Evolutionary conservation across 2,329 filamentous ascomycete genomes (phyloP).

Genomic region (Stemphylium vesicarium): DNA sequence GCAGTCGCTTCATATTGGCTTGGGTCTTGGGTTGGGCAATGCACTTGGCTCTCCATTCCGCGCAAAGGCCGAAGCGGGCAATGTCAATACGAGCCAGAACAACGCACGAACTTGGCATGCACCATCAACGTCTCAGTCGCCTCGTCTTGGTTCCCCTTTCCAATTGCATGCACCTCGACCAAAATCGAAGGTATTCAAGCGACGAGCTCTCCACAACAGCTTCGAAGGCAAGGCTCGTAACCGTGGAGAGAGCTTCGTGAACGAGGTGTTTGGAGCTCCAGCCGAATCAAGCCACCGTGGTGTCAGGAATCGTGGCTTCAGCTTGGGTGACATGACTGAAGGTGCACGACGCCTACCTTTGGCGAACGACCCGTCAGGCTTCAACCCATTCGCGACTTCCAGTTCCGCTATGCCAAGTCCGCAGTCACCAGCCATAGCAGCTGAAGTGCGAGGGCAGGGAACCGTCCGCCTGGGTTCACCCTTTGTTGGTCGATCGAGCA

Average conservation of each 20-base stretch:
- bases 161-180: constrained; percentile 61
- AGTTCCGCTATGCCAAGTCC: constrained; percentile 36
- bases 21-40: constrained; percentile 52
- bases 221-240: constrained; percentile 55
- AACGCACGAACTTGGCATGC: constrained; percentile 46
- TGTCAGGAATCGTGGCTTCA: constrained; percentile 67
- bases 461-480: constrained; percentile 56
- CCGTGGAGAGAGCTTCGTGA: constrained; percentile 50
- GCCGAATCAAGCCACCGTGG: constrained; percentile 61
- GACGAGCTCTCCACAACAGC: constrained; percentile 62
- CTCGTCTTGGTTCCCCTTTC: constrained; percentile 59
- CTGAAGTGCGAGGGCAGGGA: constrained; percentile 42
- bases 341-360: constrained; percentile 59
- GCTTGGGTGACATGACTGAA: constrained; percentile 62
- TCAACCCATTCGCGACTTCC: constrained; percentile 38
- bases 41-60: constrained; percentile 54
- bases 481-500: constrained; percentile 51
- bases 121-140: constrained; percentile 29
- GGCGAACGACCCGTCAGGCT: constrained; percentile 55
- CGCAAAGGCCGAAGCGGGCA: constrained; percentile 38
- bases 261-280: constrained; percentile 55
- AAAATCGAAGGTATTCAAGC: constrained; percentile 61
- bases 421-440: constrained; percentile 23
- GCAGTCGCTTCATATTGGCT: constrained; percentile 56
- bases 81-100: constrained; percentile 32